phyloP scores from a whole-genome alignment of 75 land plant genomes.

The Isoetes taiwanensis region DNA sequence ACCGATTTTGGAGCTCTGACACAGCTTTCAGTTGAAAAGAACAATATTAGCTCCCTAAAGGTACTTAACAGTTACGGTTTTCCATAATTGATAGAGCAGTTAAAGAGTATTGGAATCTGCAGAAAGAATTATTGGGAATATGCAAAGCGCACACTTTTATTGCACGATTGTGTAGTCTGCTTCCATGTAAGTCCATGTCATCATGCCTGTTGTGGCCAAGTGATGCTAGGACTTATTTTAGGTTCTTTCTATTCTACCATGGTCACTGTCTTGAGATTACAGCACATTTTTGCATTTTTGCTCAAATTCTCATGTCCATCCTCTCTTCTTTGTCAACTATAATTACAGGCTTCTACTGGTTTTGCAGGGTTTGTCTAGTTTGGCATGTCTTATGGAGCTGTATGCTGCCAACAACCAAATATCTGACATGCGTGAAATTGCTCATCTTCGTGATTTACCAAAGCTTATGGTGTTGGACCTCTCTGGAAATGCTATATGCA shows the following conservation, averaged over 20 bases:
- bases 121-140: background rate
- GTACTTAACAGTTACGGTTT: background rate
- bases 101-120: background rate
- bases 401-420: constrained; percentile 27
- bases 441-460: constrained; percentile 16
- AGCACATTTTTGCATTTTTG: no score
- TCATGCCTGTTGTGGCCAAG: no score
- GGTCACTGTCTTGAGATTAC: background rate
- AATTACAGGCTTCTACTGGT: background rate
- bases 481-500: constrained; percentile 26
- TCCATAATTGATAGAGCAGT: background rate
- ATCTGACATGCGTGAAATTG: constrained; percentile 12
- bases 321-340: no score
- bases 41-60: constrained; percentile 23
- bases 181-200: no score
- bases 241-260: background rate
- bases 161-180: no score
- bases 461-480: constrained; percentile 31
- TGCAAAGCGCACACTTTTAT: background rate
- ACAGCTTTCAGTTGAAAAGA: constrained; percentile 28
- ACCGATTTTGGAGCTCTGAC: constrained; percentile 14
- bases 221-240: background rate
- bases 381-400: constrained; percentile 22
- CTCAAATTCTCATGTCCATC: no score
- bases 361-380: constrained; percentile 21